A percentile compares a stretch with the other conserved stretches of the same genome.
phyloP scores from a whole-genome alignment of 257 asterid genomes.

The Plectranthus barbatus region DNA sequence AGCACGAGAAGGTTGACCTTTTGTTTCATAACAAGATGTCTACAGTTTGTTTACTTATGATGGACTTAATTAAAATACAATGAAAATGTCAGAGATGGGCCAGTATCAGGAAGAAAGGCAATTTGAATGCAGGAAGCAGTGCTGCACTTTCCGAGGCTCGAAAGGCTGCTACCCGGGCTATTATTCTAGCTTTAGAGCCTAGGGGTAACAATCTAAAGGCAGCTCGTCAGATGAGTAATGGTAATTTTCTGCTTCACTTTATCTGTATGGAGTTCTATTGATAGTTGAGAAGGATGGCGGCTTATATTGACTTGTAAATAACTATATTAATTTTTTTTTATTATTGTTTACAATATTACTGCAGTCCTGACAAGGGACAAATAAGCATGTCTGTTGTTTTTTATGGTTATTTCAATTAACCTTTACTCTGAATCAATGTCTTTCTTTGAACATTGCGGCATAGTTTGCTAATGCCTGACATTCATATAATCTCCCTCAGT shows the following conservation, averaged over 20 bases:
- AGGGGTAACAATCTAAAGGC: conserved; percentile 36
- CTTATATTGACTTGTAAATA: neutral
- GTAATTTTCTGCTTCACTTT: conserved; percentile 24
- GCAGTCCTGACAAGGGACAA: neutral
- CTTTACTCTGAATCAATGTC: neutral
- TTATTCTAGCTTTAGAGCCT: conserved; percentile 50
- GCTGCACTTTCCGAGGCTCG: conserved; percentile 51
- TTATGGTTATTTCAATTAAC: neutral
- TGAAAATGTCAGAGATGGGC: conserved; percentile 68
- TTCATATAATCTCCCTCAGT: no score
- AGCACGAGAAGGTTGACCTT: neutral
- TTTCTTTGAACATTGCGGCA: neutral
- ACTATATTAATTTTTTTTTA: neutral
- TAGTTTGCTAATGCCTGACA: no score
- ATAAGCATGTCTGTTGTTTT: neutral
- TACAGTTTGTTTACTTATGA: neutral
- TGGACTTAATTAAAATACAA: neutral
- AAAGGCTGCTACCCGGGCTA: conserved; percentile 56
- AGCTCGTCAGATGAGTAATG: conserved; percentile 27
- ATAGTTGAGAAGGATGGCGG: neutral
- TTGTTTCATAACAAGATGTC: neutral
- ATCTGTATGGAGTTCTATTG: neutral
- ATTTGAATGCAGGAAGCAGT: conserved; percentile 28
- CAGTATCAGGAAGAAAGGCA: conserved; percentile 43
- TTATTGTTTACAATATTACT: neutral